phyloP scores from a whole-genome alignment of 345 rosid species.

The Odontarrhena argentea region DNA sequence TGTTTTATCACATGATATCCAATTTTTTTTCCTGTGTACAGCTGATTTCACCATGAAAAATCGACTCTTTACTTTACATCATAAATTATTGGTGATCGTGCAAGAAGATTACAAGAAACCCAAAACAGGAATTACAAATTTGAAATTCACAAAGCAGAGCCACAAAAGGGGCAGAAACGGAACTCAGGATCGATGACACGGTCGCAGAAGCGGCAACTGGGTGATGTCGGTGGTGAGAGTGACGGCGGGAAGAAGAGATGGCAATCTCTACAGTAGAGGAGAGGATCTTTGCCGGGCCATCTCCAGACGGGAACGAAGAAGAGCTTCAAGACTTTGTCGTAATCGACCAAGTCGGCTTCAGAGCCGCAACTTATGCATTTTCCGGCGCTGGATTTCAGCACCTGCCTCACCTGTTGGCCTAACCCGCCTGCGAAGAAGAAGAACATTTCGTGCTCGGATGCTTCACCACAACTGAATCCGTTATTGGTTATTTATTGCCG shows the following conservation, averaged over 20 bases:
- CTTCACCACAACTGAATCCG: too few relatives aligned
- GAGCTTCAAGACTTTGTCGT: slow-evolving; percentile 77
- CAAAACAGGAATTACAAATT: too few relatives aligned
- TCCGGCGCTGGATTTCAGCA: slow-evolving; percentile 66
- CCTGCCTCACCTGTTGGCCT: slow-evolving; percentile 73
- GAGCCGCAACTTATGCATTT: slow-evolving; percentile 74
- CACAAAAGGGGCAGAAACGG: slow-evolving; percentile 85
- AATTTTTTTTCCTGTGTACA: slow-evolving; percentile 51
- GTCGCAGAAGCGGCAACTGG: slow-evolving; percentile 68
- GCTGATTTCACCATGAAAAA: slow-evolving; percentile 14
- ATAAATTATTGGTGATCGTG: too few relatives aligned
- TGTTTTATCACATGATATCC: slow-evolving; percentile 28
- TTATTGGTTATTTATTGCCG: too few relatives aligned
- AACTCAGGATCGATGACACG: slow-evolving; percentile 61
- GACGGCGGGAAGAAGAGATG: slow-evolving; percentile 63
- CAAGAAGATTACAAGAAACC: too few relatives aligned
- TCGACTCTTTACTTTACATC: not conserved
- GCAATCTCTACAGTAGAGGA: slow-evolving; percentile 62
- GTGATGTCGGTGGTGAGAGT: slow-evolving; percentile 33
- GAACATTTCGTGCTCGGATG: slow-evolving; percentile 49
- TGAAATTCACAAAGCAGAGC: slow-evolving; percentile 50
- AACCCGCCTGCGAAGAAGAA: slow-evolving; percentile 90
- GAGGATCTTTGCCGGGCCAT: slow-evolving; percentile 75
- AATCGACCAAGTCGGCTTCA: slow-evolving; percentile 77
- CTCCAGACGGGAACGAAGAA: slow-evolving; percentile 91